Base-by-base conservation (phyloP, 202 grass and related monocot genomes). In the Bolboschoenoplectus hybrid region DNA sequence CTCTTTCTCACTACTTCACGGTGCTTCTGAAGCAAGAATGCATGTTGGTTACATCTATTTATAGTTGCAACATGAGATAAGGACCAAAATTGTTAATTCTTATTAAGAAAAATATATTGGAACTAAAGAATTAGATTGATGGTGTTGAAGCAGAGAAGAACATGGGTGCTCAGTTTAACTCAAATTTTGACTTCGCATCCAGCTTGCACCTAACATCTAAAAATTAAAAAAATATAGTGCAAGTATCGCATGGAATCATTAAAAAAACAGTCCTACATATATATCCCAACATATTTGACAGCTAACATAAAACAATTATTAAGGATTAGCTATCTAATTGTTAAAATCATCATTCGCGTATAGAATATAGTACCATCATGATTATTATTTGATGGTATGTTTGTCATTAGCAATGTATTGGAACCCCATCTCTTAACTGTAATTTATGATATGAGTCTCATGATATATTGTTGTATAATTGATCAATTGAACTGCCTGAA, bases 21-120 rank as follows among this genome's bases (percentile, higher is more conserved):
- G 11, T 43, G 66, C 43, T 49, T 45, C 68, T 73, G 9, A 73
- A 16, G 67, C 67, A 41, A 26, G 34, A 72, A 45, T 47, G 44
- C 43, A 19, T 70, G 70, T 26, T 50, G 44, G 17, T 11, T 74
- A 49, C 70, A 49, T 50, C 7, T 49, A 74, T 74, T 74, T 74
- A 74, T 74, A 74, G n/a, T 26, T 74, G n/a, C 69, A 47, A n/a
- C 17, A 10, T 49, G 70, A 47, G 4, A 14, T 14, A 47, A 32
- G 2, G 69, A 12, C 44, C 17, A 43, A 2, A 38, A 11, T 26
- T 9, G 0, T 13, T 36, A 36, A 36, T 9, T 11, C 34, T 9
- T 66, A 66, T 66, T 12, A 36, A 10, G 9, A 65, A 65, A 66
- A 38, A 5, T 12, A 12, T 17, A 69, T 38, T 0, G 39, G 1